A percentile compares a stretch with the other conserved stretches of the same genome.
Conservation (phyloP, 805 yeast genomes). For the Candida hispaniensis region DNA sequence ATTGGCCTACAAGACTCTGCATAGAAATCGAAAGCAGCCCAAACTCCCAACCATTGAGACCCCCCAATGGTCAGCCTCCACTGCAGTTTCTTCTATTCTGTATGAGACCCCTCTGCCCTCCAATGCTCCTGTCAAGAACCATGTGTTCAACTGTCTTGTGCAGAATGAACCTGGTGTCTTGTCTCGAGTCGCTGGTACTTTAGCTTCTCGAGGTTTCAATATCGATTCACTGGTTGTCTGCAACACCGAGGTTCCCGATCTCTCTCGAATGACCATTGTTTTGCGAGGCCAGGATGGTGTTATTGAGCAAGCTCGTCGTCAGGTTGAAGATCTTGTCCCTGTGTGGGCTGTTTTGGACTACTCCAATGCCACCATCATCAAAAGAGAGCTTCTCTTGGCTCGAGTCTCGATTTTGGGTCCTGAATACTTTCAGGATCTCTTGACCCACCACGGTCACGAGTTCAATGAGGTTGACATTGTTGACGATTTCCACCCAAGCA, state of each 20-base stretch:
- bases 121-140: slow-evolving; percentile 60
- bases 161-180: slow-evolving; percentile 98
- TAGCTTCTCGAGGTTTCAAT: slow-evolving; percentile 97
- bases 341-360: slow-evolving; percentile 97
- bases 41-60: slow-evolving; percentile 87
- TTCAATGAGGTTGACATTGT: slow-evolving; percentile 31
- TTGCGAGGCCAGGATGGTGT: slow-evolving; percentile 91
- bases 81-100: slow-evolving; percentile 90
- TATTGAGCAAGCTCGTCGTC: slow-evolving; percentile 96
- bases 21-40: slow-evolving; percentile 77
- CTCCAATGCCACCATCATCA: slow-evolving; percentile 77
- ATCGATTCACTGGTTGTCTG: slow-evolving; percentile 96
- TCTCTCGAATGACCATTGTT: slow-evolving; percentile 94
- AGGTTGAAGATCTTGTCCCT: slow-evolving; percentile 94
- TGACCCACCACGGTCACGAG: slow-evolving; percentile 61
- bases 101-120: slow-evolving; percentile 72
- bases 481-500: slow-evolving; percentile 67
- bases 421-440: slow-evolving; percentile 92
- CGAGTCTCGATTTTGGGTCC: slow-evolving; percentile 91
- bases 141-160: slow-evolving; percentile 90
- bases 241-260: slow-evolving; percentile 88
- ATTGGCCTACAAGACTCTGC: slow-evolving; percentile 83
- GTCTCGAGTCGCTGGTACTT: slow-evolving; percentile 83
- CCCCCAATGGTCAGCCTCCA: slow-evolving; percentile 91
- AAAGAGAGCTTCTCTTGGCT: slow-evolving; percentile 83